Conservation (phyloP, 2,329 filamentous ascomycete genomes). For the Ilyonectria destructans region DNA sequence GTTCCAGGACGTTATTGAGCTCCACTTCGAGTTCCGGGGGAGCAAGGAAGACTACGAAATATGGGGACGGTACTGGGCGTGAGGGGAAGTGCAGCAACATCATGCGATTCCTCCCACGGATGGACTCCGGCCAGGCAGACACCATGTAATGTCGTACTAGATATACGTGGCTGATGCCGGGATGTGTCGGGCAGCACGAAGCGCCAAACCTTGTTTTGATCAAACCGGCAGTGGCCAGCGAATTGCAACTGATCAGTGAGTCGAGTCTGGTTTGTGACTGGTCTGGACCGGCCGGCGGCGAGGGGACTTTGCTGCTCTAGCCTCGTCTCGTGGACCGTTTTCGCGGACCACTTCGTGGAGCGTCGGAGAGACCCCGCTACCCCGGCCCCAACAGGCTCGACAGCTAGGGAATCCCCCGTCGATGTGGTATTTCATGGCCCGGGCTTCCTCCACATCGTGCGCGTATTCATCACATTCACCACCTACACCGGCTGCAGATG, state of each 20-base stretch:
- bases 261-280: not conserved
- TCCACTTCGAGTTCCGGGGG: conserved; percentile 85
- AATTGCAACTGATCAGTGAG: not conserved
- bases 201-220: conserved; percentile 8
- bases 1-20: conserved; percentile 83
- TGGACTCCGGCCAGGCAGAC: conserved; percentile 31
- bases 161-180: not conserved
- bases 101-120: conserved; percentile 38
- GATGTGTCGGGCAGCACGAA: conserved; percentile 11
- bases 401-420: conserved; percentile 10
- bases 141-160: conserved; percentile 3
- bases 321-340: not conserved
- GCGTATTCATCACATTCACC: not conserved
- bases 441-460: conserved; percentile 16
- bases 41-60: conserved; percentile 77
- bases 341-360: not conserved
- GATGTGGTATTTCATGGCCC: conserved; percentile 11
- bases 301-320: not conserved
- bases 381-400: conserved; percentile 6
- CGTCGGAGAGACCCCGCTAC: conserved; percentile 31
- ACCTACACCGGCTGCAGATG: not conserved
- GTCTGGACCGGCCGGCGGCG: conserved; percentile 7
- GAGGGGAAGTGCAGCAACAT: conserved; percentile 43
- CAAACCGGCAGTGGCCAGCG: not conserved
- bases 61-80: conserved; percentile 87